These are phyloP conservation scores for Cyclospora cayetanensis DNA, from an alignment of 169 alveolate genomes.

Conservation along the genomic window DNA sequence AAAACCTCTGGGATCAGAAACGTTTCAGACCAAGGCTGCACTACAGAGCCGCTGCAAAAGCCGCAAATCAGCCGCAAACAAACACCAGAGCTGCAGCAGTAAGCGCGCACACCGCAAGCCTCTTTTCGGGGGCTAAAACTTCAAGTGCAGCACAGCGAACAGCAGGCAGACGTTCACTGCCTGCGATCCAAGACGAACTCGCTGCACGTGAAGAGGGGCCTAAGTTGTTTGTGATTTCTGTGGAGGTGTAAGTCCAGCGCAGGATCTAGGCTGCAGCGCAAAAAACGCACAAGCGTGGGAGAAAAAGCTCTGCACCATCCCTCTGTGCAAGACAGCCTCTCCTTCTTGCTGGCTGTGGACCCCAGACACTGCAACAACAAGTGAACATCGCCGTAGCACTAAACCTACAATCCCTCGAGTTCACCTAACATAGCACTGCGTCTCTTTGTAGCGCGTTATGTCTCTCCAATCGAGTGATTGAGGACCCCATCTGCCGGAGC, in stretches of 20 bases:
- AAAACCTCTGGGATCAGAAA: conserved; percentile 56
- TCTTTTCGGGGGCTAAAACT: too few relatives aligned
- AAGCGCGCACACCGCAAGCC: too few relatives aligned
- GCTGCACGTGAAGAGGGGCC: conserved; percentile 31
- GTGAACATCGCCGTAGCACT: too few relatives aligned
- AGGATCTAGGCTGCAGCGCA: conserved; percentile 48
- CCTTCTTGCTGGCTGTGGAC: too few relatives aligned
- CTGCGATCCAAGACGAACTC: too few relatives aligned
- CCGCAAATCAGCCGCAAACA: not conserved
- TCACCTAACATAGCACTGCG: conserved; percentile 57
- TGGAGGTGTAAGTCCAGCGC: conserved; percentile 57
- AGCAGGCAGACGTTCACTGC: too few relatives aligned
- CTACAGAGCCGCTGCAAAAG: conserved; percentile 49
- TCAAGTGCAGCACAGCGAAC: too few relatives aligned
- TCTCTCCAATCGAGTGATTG: conserved; percentile 59
- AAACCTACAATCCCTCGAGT: conserved; percentile 2
- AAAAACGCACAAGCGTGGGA: too few relatives aligned
- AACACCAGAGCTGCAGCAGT: too few relatives aligned
- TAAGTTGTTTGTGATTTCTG: conserved; percentile 50
- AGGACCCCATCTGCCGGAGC: conserved; percentile 29
- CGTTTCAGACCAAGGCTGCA: conserved; percentile 57
- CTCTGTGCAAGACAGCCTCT: too few relatives aligned
- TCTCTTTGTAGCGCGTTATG: conserved; percentile 36
- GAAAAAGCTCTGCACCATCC: too few relatives aligned
- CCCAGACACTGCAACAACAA: too few relatives aligned